Evolutionary conservation across 768 basidiomycete species (phyloP).

Genomic region (Sarcodon sp.): DNA sequence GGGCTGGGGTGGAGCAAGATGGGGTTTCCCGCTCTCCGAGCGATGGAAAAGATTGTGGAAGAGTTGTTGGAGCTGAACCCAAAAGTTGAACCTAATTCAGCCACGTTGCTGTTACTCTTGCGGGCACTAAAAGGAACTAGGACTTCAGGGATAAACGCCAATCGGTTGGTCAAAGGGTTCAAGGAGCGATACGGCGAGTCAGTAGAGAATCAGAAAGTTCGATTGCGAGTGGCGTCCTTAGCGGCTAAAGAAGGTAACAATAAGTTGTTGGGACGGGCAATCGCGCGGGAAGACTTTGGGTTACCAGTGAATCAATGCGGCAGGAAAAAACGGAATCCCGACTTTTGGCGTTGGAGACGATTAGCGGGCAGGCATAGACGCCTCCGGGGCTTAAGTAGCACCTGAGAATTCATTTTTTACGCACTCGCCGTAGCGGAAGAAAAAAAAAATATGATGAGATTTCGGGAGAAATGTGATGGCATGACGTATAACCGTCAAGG

Average conservation of each 20-base stretch:
- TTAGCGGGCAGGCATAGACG: too few species aligned
- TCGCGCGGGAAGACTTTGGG: neutral
- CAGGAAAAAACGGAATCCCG: too few species aligned
- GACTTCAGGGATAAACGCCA: constrained; percentile 43
- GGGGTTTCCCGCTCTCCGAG: constrained; percentile 31
- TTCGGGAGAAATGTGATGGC: too few species aligned
- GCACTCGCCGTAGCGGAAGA: too few species aligned
- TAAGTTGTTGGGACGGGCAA: neutral
- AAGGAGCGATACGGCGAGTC: constrained; percentile 39
- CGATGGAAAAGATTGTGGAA: constrained; percentile 29
- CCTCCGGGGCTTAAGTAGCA: too few species aligned
- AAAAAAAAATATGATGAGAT: too few species aligned
- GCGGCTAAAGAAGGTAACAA: constrained; percentile 40
- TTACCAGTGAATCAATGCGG: too few species aligned
- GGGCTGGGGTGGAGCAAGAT: constrained; percentile 4
- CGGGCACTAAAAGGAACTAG: constrained; percentile 32
- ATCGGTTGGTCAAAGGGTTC: constrained; percentile 30
- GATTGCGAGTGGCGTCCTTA: constrained; percentile 41
- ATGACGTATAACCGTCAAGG: too few species aligned
- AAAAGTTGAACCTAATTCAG: constrained; percentile 39
- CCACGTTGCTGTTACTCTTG: constrained; percentile 48
- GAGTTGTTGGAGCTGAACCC: constrained; percentile 33
- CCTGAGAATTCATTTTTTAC: too few species aligned
- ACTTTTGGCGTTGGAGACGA: too few species aligned
- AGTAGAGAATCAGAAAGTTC: constrained; percentile 44